Conservation (phyloP, 192 early-diverging fungal species). For the Entomortierella chlamydospora region DNA sequence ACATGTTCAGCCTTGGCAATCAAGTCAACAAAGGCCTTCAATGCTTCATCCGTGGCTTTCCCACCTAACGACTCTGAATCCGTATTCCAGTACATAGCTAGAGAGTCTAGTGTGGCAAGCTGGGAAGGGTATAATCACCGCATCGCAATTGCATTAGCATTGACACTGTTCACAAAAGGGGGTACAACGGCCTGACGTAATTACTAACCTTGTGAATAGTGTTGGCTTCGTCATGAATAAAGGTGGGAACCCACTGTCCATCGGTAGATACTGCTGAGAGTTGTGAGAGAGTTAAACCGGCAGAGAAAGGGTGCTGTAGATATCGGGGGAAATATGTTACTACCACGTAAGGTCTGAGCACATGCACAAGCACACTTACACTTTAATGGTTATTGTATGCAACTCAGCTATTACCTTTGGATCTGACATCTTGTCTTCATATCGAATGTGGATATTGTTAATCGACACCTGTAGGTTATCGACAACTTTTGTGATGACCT, state of each 20-base stretch:
- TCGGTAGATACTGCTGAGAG: conserved; percentile 94
- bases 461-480: conserved; percentile 97
- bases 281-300: conserved; percentile 89
- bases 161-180: no score
- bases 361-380: not conserved
- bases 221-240: conserved; percentile 81
- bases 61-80: conserved; percentile 71
- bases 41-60: conserved; percentile 59
- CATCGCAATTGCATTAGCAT: no score
- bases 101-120: conserved; percentile 71
- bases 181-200: not conserved
- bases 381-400: conserved; percentile 10
- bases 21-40: conserved; percentile 59
- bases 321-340: not conserved
- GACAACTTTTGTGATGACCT: conserved; percentile 92
- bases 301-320: conserved; percentile 78
- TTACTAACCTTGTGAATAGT: conserved; percentile 86
- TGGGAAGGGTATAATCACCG: conserved; percentile 1
- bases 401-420: conserved; percentile 55
- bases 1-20: conserved; percentile 71
- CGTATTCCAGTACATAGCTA: conserved; percentile 93
- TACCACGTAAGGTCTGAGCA: not conserved
- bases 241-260: conserved; percentile 82
- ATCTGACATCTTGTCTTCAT: conserved; percentile 88
- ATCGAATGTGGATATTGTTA: conserved; percentile 95